Conservation (phyloP, 768 basidiomycete species). For the Naganishia vishniacii region DNA sequence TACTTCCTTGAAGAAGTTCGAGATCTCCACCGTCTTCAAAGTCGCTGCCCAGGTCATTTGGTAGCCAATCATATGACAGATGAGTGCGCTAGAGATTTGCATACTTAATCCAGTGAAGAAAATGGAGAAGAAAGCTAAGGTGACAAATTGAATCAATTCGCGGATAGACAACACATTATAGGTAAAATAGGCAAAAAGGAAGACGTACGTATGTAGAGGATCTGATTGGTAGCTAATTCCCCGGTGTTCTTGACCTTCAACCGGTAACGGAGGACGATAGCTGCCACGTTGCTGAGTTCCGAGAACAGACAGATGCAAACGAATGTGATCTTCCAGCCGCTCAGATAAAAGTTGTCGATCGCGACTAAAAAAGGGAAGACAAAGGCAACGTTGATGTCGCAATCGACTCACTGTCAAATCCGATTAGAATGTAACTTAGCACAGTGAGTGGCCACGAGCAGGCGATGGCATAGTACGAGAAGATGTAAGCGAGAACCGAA, state of each 20-base stretch:
- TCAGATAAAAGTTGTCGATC: slow-evolving; percentile 7
- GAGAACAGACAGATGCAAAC: slow-evolving; percentile 52
- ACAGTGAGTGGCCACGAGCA: slow-evolving; percentile 60
- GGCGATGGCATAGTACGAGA: slow-evolving; percentile 54
- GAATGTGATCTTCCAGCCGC: slow-evolving; percentile 1
- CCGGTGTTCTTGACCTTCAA: slow-evolving; percentile 23
- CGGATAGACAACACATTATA: no score
- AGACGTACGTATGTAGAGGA: not conserved
- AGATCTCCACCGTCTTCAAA: no score
- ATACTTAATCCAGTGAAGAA: slow-evolving; percentile 58
- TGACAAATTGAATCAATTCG: no score
- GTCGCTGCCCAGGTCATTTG: slow-evolving; percentile 41
- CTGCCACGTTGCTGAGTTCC: slow-evolving; percentile 63
- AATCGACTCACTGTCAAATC: slow-evolving; percentile 5
- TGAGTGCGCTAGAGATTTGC: slow-evolving; percentile 60
- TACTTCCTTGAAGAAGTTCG: no score
- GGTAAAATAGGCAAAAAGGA: no score
- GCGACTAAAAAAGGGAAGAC: not conserved
- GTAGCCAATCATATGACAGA: slow-evolving; percentile 60
- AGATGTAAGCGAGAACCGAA: slow-evolving; percentile 57
- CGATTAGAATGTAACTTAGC: slow-evolving; percentile 62
- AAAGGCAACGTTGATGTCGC: not conserved
- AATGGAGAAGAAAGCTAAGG: slow-evolving; percentile 62
- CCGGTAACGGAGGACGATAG: slow-evolving; percentile 31
- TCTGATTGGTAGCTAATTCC: not conserved